phyloP scores from a whole-genome alignment of 805 yeast genomes.

The Metschnikowia lunata region DNA sequence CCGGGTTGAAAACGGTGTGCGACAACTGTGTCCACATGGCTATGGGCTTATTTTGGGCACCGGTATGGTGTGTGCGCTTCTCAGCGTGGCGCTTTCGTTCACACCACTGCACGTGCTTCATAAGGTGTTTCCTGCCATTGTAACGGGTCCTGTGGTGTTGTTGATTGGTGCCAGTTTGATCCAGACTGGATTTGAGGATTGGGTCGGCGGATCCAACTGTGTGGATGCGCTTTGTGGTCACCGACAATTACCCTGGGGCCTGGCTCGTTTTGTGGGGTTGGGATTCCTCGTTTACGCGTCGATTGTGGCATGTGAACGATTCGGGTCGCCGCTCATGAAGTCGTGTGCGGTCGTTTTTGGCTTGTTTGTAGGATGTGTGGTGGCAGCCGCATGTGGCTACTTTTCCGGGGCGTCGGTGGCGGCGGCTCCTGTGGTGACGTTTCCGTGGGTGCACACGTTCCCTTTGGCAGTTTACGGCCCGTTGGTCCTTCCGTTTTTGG shows the following conservation, averaged over 20 bases:
- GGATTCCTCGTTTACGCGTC: slow-evolving; percentile 78
- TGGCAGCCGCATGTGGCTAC: slow-evolving; percentile 87
- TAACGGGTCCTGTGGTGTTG: slow-evolving; percentile 89
- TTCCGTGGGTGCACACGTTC: slow-evolving; percentile 86
- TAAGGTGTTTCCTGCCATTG: slow-evolving; percentile 79
- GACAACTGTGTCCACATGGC: slow-evolving; percentile 81
- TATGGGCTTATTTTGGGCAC: slow-evolving; percentile 86
- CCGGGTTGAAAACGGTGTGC: slow-evolving; percentile 56
- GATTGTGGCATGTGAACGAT: slow-evolving; percentile 73
- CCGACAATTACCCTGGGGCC: slow-evolving; percentile 62
- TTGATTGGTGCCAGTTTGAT: slow-evolving; percentile 73
- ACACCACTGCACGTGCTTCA: slow-evolving; percentile 70
- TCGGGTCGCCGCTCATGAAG: slow-evolving; percentile 93
- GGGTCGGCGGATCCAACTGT: slow-evolving; percentile 85
- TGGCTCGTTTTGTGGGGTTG: slow-evolving; percentile 80
- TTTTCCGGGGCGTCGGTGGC: slow-evolving; percentile 55
- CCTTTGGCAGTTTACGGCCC: slow-evolving; percentile 76
- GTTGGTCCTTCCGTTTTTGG: slow-evolving; percentile 77
- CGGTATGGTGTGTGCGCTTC: slow-evolving; percentile 68
- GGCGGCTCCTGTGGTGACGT: slow-evolving; percentile 76
- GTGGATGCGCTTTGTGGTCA: slow-evolving; percentile 21
- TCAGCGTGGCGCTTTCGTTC: slow-evolving; percentile 72
- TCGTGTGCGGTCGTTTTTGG: slow-evolving; percentile 91
- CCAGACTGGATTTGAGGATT: slow-evolving; percentile 71
- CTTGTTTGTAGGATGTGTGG: slow-evolving; percentile 81